Evolutionary conservation across 805 yeast species (phyloP), one percentile per base, ranked within the genome.

Genomic region (Yarrowia sp.): DNA sequence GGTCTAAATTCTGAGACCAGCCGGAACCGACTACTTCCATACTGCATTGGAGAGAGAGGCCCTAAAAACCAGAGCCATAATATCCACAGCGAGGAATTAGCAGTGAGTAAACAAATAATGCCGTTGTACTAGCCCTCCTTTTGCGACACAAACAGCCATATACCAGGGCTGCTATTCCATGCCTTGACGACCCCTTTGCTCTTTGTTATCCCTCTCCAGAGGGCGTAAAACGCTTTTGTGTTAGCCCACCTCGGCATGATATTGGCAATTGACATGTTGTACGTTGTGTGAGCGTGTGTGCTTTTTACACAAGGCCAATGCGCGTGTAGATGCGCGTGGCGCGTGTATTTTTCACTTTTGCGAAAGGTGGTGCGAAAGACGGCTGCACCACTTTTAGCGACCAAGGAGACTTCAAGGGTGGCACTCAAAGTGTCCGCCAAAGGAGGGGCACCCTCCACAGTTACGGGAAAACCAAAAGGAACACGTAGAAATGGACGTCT

Each of bases 291-390:
- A 31, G 51, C 15, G 35, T 31, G 48, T 43, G 48, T 43, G 48
- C 38, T 45, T 45, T 45, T 31, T 45, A 6, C 39, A 31, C 39
- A 47, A 47, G 33, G 53, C 33, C 32, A 45, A 32, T 33, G 53
- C 53, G 53, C 53, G 53, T 47, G 53, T 47, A 33, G 53, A 17
- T 32, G 53, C 53, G 53, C 53, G 53, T 47, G 53, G 53, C 53
- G 39, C 53, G 53, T 47, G 53, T 47, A 47, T 32, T 47, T 47
- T 47, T 47, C 51, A 47, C 38, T 33, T 47, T 44, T 32, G 31
- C 6, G 28, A 22, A 22, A 22, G 53, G 39, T 47, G 53, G 38
- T 47, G 51, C 51, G 39, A 47, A 33, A 15, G n/a, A 22, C 28
- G 28, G 39, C 53, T 32, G 39, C 53, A 15, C 28, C 51, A 32